Evolutionary conservation across 2,329 filamentous ascomycete species (phyloP).

Genomic region (Coleophoma crateriformis): DNA sequence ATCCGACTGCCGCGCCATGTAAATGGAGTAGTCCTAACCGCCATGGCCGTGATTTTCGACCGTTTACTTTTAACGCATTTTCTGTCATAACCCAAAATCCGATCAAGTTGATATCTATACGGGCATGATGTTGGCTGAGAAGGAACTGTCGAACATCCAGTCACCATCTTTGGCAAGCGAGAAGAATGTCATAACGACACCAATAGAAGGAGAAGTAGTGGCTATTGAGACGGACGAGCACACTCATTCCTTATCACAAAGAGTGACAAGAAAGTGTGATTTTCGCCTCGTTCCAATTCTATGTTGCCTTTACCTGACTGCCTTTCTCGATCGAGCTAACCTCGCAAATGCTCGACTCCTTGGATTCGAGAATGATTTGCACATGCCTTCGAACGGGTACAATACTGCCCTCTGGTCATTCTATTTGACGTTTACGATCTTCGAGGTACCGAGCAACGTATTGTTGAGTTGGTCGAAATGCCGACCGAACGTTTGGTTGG

Average conservation of each 20-base stretch:
- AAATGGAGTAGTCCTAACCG: too few species aligned
- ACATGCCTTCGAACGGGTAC: neutral
- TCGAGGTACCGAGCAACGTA: neutral
- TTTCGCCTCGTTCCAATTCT: neutral
- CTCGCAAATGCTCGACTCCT: neutral
- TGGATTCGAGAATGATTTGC: neutral
- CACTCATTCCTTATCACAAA: neutral
- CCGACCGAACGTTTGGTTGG: neutral
- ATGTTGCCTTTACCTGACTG: neutral
- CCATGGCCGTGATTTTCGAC: too few species aligned
- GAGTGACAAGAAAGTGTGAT: conserved; percentile 1
- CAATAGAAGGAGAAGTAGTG: too few species aligned
- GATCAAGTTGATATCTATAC: too few species aligned
- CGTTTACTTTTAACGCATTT: too few species aligned
- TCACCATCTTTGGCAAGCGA: too few species aligned
- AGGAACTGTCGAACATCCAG: too few species aligned
- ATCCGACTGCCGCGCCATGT: too few species aligned
- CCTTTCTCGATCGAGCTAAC: neutral
- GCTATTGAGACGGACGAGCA: too few species aligned
- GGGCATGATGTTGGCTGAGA: too few species aligned
- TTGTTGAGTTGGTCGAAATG: neutral
- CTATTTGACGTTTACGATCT: neutral
- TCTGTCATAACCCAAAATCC: too few species aligned
- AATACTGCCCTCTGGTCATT: neutral
- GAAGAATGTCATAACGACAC: too few species aligned